Base-by-base conservation (phyloP, 495 filamentous ascomycete species). In the Filosporella fistucella region DNA sequence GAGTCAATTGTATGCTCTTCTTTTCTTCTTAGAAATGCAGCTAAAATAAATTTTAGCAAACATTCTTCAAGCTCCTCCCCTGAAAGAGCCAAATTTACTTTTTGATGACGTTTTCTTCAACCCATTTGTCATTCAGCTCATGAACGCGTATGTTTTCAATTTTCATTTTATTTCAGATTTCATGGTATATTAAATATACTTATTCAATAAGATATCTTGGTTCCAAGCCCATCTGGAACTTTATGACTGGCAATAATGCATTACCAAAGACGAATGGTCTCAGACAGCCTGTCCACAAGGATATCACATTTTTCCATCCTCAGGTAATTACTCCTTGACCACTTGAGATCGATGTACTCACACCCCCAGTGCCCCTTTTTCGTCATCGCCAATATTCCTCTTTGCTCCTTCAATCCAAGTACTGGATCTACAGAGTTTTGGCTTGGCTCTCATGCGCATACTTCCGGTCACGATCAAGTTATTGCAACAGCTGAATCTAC, bases 391-490 rank as follows among this genome's bases (percentile, higher is more conserved):
- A 64, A 64, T 32, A 36, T 57, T 18, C 54, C 53, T 1, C 52
- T 64, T 8, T 55, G 56, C 24, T 28, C 42, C 26, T 59, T 62
- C 47, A 49, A 54, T 20, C 57, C 58, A 1, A 59, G 51, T 16
- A 72, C 67, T 44, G 68, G 69, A 2, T 61, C 65, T 3, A 70
- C 69, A 9, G 69, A 72, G 54, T 62, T 73, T 30, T 73, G 68
- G 68, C 58, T 65, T 11, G 69, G 69, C 4, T 66, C 61, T 22
- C 67, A 73, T 49, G 40, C 53, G 0, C 55, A 57, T 14, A 68
- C 63, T 3, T 52, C 60, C 4, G 48, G 50, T 14, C 28, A 50
- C 28, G 51, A 66, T 23, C 56, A 66, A 37, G 56, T 55, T 18
- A 21, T 55, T 17, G 45, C 47, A 10, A 50, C 45, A 8, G 26